Evolutionary conservation across 257 asterid species (phyloP).

Genomic region (Solanum appendiculatum): DNA sequence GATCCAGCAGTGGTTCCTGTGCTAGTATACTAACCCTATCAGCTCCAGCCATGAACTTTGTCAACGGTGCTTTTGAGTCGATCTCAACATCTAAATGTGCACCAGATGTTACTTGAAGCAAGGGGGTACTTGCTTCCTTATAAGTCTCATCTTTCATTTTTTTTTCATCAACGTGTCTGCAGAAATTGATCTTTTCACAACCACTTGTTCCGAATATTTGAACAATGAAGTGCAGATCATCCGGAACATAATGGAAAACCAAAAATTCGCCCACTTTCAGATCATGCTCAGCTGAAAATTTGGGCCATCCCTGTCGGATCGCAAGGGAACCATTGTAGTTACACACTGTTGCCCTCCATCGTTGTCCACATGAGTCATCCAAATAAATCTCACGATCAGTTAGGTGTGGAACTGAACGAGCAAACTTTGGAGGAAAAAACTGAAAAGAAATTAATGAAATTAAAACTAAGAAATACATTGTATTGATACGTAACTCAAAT

Average conservation of each 20-base stretch:
- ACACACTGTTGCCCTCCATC: background rate
- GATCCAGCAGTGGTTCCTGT: background rate
- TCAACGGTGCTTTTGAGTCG: no score
- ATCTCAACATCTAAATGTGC: no score
- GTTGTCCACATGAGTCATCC: background rate
- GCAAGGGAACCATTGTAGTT: background rate
- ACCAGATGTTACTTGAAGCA: background rate
- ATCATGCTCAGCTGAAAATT: conserved; percentile 31
- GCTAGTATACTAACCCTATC: no score
- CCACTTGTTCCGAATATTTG: background rate
- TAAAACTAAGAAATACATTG: background rate
- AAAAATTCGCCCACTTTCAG: conserved; percentile 28
- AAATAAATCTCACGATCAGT: background rate
- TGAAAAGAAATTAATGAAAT: background rate
- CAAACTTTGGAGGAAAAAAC: background rate
- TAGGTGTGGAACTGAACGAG: background rate
- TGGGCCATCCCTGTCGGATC: conserved; percentile 40
- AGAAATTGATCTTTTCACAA: conserved; percentile 4
- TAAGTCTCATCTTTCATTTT: background rate
- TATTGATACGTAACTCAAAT: no score
- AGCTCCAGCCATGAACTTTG: no score
- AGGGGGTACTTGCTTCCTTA: background rate
- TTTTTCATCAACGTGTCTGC: background rate
- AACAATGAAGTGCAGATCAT: conserved; percentile 28
- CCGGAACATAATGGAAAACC: conserved; percentile 17